phyloP scores from a whole-genome alignment of 352 stramenopile species.

The Aphanomyces euteiches region DNA sequence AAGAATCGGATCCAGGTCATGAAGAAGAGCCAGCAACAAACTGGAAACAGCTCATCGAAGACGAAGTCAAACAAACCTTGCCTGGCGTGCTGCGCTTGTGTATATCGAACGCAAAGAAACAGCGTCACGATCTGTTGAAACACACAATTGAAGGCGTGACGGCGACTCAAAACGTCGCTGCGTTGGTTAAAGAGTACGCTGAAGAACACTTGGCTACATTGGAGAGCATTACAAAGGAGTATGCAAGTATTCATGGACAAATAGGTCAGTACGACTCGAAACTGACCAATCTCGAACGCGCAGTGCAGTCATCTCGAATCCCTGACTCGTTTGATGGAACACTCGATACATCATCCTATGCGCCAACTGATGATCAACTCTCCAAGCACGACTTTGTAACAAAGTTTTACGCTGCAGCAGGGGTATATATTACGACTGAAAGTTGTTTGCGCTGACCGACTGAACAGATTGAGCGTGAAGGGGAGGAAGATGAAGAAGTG shows the following conservation, averaged over 20 bases:
- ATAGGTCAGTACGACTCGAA: constrained; percentile 63
- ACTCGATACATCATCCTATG: not conserved
- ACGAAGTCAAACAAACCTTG: constrained; percentile 18
- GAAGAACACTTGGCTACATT: constrained; percentile 52
- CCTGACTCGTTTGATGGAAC: constrained; percentile 34
- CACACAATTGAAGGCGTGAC: constrained; percentile 64
- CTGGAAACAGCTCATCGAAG: constrained; percentile 15
- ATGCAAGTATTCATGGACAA: constrained; percentile 58
- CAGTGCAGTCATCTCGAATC: constrained; percentile 45
- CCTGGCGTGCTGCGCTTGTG: not conserved
- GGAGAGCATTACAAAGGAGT: constrained; percentile 68
- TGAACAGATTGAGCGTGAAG: constrained; percentile 62
- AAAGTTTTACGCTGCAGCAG: constrained; percentile 68
- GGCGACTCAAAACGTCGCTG: constrained; percentile 60
- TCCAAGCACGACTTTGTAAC: constrained; percentile 73
- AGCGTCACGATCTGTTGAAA: constrained; percentile 71
- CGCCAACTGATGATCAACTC: constrained; percentile 33
- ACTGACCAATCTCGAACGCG: constrained; percentile 55
- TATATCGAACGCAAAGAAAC: constrained; percentile 30
- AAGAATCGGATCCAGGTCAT: not conserved
- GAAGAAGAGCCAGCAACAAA: constrained; percentile 12
- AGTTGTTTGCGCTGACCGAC: not conserved
- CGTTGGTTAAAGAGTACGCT: constrained; percentile 54
- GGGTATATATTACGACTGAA: constrained; percentile 39
- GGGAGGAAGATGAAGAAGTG: constrained; percentile 70